These are phyloP conservation scores for Cyberlindnera euphorbiae DNA, from an alignment of 805 yeast species.

Conservation along the genomic window DNA sequence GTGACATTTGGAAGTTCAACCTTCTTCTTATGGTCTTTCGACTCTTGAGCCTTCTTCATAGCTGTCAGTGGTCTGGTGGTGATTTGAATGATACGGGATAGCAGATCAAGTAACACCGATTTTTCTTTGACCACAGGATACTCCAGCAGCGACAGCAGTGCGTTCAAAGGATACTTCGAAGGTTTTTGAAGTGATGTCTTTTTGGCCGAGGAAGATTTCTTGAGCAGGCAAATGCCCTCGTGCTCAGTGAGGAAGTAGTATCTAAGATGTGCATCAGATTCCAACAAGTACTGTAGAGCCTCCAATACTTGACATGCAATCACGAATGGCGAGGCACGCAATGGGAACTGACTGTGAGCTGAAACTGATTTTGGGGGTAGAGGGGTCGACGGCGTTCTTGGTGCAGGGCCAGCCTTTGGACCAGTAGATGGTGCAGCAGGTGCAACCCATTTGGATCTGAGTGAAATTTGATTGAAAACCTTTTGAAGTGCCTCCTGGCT, in stretches of 20 bases:
- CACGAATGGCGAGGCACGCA: constrained; percentile 58
- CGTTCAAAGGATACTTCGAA: constrained; percentile 67
- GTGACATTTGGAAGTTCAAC: constrained; percentile 60
- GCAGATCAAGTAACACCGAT: constrained; percentile 66
- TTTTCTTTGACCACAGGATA: constrained; percentile 65
- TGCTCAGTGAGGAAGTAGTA: constrained; percentile 78
- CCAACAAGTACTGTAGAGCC: constrained; percentile 64
- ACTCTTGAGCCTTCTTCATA: constrained; percentile 40
- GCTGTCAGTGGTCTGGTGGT: constrained; percentile 68
- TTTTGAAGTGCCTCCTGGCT: constrained; percentile 58
- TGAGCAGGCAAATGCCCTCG: constrained; percentile 39
- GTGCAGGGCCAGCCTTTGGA: constrained; percentile 10
- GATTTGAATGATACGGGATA: constrained; percentile 71
- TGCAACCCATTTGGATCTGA: constrained; percentile 17
- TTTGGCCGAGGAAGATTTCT: constrained; percentile 31
- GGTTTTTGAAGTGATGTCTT: constrained; percentile 34
- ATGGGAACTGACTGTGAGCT: constrained; percentile 41
- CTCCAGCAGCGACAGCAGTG: constrained; percentile 57
- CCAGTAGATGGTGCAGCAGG: not conserved
- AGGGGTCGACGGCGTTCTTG: constrained; percentile 21
- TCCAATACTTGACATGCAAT: constrained; percentile 79
- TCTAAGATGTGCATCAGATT: constrained; percentile 60
- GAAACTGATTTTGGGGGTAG: constrained; percentile 47
- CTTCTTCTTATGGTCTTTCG: constrained; percentile 21
- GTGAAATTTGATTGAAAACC: constrained; percentile 52